These are phyloP conservation scores for Suhomyces wounanorum DNA, from an alignment of 1,139 yeast genomes.

Conservation along the genomic window DNA sequence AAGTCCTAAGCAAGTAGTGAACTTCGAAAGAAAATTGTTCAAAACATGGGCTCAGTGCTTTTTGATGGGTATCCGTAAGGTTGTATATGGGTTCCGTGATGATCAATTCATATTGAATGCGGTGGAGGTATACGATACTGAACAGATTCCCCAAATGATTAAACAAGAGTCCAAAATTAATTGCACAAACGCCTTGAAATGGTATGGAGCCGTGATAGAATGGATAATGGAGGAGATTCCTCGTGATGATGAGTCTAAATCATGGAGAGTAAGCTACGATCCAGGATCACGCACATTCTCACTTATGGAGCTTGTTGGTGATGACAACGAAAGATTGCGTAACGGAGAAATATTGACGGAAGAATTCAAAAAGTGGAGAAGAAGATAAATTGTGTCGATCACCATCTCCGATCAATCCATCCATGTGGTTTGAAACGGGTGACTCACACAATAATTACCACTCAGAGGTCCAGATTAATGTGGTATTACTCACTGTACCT, in stretches of 20 bases:
- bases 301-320: slow-evolving; percentile 31
- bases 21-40: slow-evolving; percentile 73
- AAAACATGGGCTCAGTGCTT: slow-evolving; percentile 94
- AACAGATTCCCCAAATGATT: slow-evolving; percentile 68
- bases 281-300: slow-evolving; percentile 35
- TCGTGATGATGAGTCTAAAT: slow-evolving; percentile 37
- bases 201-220: slow-evolving; percentile 81
- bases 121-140: slow-evolving; percentile 76
- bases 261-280: slow-evolving; percentile 38
- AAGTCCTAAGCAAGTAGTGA: slow-evolving; percentile 51
- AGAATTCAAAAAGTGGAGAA: slow-evolving; percentile 67
- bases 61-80: slow-evolving; percentile 73
- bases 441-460: too few species aligned
- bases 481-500: too few species aligned
- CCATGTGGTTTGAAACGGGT: neutral
- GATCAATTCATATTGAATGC: slow-evolving; percentile 60
- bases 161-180: slow-evolving; percentile 49
- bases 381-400: neutral
- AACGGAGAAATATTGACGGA: slow-evolving; percentile 48
- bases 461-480: too few species aligned
- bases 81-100: slow-evolving; percentile 87
- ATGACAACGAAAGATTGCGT: slow-evolving; percentile 30
- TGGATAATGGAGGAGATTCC: slow-evolving; percentile 69
- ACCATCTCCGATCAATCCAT: neutral
- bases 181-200: slow-evolving; percentile 77